Evolutionary conservation across 2,329 filamentous ascomycete species (phyloP).

Genomic region (Botryotinia globosa): DNA sequence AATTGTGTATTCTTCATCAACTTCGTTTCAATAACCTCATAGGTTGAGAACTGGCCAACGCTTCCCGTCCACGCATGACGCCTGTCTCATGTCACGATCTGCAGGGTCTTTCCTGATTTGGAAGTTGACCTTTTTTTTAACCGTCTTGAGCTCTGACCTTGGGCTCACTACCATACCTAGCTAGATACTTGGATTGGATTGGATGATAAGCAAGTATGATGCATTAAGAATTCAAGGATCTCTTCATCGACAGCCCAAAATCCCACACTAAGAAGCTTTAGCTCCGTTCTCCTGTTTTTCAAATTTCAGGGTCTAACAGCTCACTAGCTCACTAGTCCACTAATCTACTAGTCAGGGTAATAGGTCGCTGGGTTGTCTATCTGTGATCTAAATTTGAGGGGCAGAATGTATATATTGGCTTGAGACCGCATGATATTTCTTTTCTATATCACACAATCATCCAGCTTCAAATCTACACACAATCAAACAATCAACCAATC

Average conservation of each 20-base stretch:
- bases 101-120: constrained; percentile 6
- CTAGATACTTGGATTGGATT: neutral
- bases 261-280: neutral
- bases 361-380: neutral
- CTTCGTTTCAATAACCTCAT: neutral
- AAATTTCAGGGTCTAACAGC: constrained; percentile 8
- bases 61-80: constrained; percentile 2
- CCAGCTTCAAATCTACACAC: neutral
- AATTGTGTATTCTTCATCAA: neutral
- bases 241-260: neutral
- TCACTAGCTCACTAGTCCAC: neutral
- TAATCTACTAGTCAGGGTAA: neutral
- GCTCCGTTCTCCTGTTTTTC: neutral
- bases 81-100: neutral
- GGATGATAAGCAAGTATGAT: constrained; percentile 12
- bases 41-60: neutral
- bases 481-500: neutral
- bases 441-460: neutral
- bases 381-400: neutral
- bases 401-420: constrained; percentile 1
- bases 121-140: neutral
- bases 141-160: neutral
- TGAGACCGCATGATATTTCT: neutral
- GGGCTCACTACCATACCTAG: neutral
- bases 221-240: neutral